Conservation (phyloP, 116 monocot genomes). For the Iris pallida region DNA sequence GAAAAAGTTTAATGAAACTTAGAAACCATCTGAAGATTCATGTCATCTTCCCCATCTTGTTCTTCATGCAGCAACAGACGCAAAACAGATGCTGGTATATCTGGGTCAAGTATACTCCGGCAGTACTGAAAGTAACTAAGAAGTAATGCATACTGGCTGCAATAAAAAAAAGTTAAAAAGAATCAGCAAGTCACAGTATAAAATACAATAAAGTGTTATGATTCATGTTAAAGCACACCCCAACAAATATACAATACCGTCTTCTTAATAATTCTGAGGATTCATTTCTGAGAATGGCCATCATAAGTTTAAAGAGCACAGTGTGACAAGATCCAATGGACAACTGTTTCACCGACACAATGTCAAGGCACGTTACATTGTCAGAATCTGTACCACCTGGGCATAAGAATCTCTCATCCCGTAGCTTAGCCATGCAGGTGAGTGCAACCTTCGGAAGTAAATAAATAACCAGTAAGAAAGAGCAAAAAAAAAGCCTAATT, state of each 20-base stretch:
- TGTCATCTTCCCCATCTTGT: slow-evolving; percentile 68
- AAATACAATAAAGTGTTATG: slow-evolving; percentile 1
- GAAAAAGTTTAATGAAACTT: not conserved
- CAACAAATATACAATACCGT: slow-evolving; percentile 42
- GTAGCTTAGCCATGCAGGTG: slow-evolving; percentile 91
- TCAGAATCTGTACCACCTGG: slow-evolving; percentile 73
- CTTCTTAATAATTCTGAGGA: slow-evolving; percentile 88
- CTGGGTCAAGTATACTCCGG: slow-evolving; percentile 78
- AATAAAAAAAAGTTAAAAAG: slow-evolving; percentile 3
- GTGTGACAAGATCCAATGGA: slow-evolving; percentile 87
- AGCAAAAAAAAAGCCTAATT: not conserved
- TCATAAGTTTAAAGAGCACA: slow-evolving; percentile 78
- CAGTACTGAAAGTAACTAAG: slow-evolving; percentile 93
- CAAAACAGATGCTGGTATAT: slow-evolving; percentile 72
- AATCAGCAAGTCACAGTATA: slow-evolving; percentile 1
- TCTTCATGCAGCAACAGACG: slow-evolving; percentile 71
- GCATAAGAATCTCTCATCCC: slow-evolving; percentile 83
- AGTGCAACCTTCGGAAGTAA: slow-evolving; percentile 56
- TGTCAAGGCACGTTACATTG: slow-evolving; percentile 76
- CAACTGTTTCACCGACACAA: slow-evolving; percentile 64
- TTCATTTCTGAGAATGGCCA: slow-evolving; percentile 79
- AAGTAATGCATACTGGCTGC: slow-evolving; percentile 84
- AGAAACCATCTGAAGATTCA: slow-evolving; percentile 76
- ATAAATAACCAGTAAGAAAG: not conserved
- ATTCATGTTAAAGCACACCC: slow-evolving; percentile 4